Evolutionary conservation across 2,329 filamentous ascomycete genomes (phyloP), one percentile per base, ranked within the genome.

Genomic region (Sphaerulina populicola): DNA sequence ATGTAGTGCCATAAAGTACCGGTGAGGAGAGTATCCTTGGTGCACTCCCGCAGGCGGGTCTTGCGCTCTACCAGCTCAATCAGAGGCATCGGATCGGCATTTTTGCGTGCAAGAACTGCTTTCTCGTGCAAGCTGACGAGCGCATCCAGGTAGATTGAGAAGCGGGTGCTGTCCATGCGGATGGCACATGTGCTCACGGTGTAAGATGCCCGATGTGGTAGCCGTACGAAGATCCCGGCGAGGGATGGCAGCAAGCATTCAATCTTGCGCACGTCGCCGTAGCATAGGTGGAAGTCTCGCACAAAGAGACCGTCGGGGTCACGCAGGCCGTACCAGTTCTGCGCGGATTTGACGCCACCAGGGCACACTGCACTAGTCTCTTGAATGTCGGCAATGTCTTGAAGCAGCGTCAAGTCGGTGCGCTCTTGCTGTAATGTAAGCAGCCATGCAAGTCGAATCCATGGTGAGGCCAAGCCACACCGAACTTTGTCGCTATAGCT

Each of bases 371-470:
- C 62, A 58, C 76, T 71, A 23, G 72, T 76, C 4, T 77, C 75
- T 2, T 77, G 72, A 36, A 88, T 77, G 8, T 78, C 76, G 4
- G 84, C 82, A 31, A 95, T 75, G 35, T 79, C 77, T 52, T 84
- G 79, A 29, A 96, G 74, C 4, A 94, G 70, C 10, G 79, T 77
- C 37, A 93, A 71, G 57, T 88, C 81, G 2, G 77, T 74, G 14
- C 79, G 74, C 10, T 80, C 71, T 58, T 87, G 80, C 67, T 89
- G 88, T 47, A 86, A 72, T 2, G 83, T 90, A 56, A 94, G 75
- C 2, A 90, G 75, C 81, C 86, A 94, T 0, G 89, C 89, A 36
- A 95, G 81, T 27, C 87, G 82, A 61, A 88, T 84, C 88, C 89
- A 96, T 0, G 84, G 80, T 10, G 80, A 77, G 15, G 86, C 87